Conservation (phyloP, 495 filamentous ascomycete genomes). For the Pseudomonodictys pantanalensis region DNA sequence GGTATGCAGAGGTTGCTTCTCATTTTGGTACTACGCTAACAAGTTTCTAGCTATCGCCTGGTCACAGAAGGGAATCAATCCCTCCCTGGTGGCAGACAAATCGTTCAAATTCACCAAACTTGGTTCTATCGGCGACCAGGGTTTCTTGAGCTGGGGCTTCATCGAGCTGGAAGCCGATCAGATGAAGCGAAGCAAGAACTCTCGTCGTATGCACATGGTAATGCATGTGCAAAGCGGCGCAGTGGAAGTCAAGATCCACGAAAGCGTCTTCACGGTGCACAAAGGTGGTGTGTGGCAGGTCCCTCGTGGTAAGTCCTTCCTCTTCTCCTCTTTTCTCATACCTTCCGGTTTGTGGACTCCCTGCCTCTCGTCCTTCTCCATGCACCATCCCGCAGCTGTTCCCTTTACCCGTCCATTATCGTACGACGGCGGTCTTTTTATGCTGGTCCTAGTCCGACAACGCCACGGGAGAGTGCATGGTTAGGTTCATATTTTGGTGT, state of each 20-base stretch:
- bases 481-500: not conserved
- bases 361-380: not conserved
- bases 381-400: not conserved
- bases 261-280: conserved; percentile 76
- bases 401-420: not conserved
- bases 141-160: conserved; percentile 83
- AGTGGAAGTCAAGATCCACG: conserved; percentile 72
- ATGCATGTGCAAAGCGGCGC: conserved; percentile 83
- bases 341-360: not conserved
- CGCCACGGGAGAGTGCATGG: not conserved
- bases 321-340: not conserved
- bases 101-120: conserved; percentile 86
- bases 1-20: conserved; percentile 44
- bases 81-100: conserved; percentile 61
- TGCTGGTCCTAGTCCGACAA: conserved; percentile 11
- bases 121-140: conserved; percentile 54
- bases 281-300: conserved; percentile 90
- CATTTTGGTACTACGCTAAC: not conserved
- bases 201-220: conserved; percentile 88
- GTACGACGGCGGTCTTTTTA: conserved; percentile 34
- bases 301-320: conserved; percentile 71
- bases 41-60: conserved; percentile 54
- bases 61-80: conserved; percentile 68
- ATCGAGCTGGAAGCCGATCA: conserved; percentile 81
- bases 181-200: conserved; percentile 83